Evolutionary conservation across 164 flowering plant genomes (phyloP).

Genomic region (Nelumbo lutea): DNA sequence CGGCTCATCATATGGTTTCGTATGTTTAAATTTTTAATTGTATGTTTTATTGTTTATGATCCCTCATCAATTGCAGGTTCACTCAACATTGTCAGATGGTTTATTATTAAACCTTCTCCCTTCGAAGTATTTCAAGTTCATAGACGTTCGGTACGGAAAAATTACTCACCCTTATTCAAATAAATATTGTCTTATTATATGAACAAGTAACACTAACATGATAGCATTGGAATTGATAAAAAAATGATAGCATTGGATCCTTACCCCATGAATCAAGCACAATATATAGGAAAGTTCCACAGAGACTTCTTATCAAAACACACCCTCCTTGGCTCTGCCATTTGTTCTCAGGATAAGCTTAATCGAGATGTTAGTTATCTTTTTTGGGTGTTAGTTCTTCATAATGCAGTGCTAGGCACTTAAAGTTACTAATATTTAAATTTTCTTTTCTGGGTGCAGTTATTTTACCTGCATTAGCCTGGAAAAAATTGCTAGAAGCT

Average conservation of each 20-base stretch:
- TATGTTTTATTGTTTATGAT: background rate
- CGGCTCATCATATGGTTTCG: background rate
- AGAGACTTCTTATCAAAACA: no score
- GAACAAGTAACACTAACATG: background rate
- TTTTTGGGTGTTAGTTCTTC: background rate
- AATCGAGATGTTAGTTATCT: no score
- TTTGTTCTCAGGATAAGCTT: no score
- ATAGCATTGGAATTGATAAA: background rate
- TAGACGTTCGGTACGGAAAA: constrained; percentile 71
- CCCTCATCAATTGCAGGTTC: constrained; percentile 40
- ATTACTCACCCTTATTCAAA: constrained; percentile 1
- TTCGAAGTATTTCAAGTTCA: constrained; percentile 71
- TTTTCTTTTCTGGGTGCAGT: constrained; percentile 33
- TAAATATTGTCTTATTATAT: background rate
- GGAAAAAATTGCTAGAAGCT: constrained; percentile 45
- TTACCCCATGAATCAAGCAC: no score
- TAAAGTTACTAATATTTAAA: background rate
- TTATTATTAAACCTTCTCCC: constrained; percentile 41
- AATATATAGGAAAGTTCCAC: no score
- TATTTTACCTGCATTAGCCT: constrained; percentile 77
- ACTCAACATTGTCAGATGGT: constrained; percentile 38
- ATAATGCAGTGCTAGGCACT: background rate
- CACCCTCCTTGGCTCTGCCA: no score
- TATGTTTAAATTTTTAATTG: background rate
- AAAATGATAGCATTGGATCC: no score